Percentiles rank a stretch among this genome's conserved stretches.
Conservation (phyloP, 2,329 filamentous ascomycete genomes). For the Arthrobotrys sphaeroides region DNA sequence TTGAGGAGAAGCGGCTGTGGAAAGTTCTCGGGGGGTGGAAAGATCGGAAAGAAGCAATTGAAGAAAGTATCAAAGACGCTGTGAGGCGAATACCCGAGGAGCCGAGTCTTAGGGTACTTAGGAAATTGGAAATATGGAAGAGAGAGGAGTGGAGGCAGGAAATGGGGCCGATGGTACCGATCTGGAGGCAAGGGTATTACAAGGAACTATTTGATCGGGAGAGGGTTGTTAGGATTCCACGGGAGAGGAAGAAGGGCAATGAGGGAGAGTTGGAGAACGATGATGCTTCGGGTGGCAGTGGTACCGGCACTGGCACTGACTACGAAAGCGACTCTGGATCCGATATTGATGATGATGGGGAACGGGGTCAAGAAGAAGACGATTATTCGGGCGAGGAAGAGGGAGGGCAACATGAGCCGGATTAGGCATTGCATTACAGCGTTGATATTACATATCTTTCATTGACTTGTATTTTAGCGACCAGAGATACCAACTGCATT, state of each 20-base stretch:
- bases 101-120: slow-evolving; percentile 13
- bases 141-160: slow-evolving; percentile 35
- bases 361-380: too few relatives aligned
- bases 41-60: slow-evolving; percentile 12
- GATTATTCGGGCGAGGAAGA: neutral
- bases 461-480: neutral
- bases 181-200: slow-evolving; percentile 45
- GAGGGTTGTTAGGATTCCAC: slow-evolving; percentile 21
- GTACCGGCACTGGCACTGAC: too few relatives aligned
- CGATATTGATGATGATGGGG: too few relatives aligned
- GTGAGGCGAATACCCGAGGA: slow-evolving; percentile 27
- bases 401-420: neutral
- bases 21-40: slow-evolving; percentile 39
- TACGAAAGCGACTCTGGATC: neutral
- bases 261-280: neutral
- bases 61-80: slow-evolving; percentile 4
- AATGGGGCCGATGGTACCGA: slow-evolving; percentile 21
- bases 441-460: too few relatives aligned
- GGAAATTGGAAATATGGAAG: slow-evolving; percentile 44
- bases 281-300: neutral
- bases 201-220: slow-evolving; percentile 30
- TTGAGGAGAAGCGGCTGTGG: slow-evolving; percentile 45
- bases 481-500: neutral
- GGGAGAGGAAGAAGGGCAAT: neutral
- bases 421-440: too few relatives aligned